Conservation (phyloP, 352 stramenopile genomes). For the Globisporangium parvum region DNA sequence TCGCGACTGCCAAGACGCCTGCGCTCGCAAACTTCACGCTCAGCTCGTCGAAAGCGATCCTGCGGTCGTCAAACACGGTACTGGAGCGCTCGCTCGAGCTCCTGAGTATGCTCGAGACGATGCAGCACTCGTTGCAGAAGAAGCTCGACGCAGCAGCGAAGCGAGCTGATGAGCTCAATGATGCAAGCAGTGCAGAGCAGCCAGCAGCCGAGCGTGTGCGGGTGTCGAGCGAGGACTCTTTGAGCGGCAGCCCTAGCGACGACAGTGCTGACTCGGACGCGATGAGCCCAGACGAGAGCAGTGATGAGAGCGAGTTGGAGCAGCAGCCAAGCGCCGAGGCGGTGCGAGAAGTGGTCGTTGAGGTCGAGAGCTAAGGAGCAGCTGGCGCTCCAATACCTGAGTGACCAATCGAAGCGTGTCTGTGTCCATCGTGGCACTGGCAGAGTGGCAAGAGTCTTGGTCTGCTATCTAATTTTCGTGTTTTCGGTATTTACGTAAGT, state of each 20-base stretch:
- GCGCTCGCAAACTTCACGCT: constrained; percentile 50
- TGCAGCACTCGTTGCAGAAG: constrained; percentile 22
- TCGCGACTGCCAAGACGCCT: constrained; percentile 16
- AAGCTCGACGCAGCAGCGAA: constrained; percentile 18
- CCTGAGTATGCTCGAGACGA: constrained; percentile 39
- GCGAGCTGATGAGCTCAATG: neutral
- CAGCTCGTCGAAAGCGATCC: constrained; percentile 41
- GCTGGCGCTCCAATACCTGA: neutral
- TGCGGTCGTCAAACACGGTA: constrained; percentile 45
- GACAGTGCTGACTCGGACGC: constrained; percentile 4
- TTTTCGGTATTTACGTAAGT: too few relatives aligned
- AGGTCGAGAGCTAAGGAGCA: constrained; percentile 5
- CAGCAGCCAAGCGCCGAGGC: constrained; percentile 6
- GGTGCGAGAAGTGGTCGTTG: constrained; percentile 14
- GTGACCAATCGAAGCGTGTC: too few relatives aligned
- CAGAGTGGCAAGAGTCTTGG: too few relatives aligned
- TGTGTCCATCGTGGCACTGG: too few relatives aligned
- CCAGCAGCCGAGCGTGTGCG: neutral
- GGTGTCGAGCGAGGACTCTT: neutral
- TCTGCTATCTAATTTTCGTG: too few relatives aligned
- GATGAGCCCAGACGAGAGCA: constrained; percentile 9
- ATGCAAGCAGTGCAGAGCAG: constrained; percentile 1
- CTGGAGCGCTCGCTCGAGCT: constrained; percentile 54
- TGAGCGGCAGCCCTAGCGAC: neutral
- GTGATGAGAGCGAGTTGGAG: neutral